Evolutionary conservation across 2,329 filamentous ascomycete species (phyloP), one percentile per base, ranked within the genome.

Genomic region (Curvularia eragrostidis): DNA sequence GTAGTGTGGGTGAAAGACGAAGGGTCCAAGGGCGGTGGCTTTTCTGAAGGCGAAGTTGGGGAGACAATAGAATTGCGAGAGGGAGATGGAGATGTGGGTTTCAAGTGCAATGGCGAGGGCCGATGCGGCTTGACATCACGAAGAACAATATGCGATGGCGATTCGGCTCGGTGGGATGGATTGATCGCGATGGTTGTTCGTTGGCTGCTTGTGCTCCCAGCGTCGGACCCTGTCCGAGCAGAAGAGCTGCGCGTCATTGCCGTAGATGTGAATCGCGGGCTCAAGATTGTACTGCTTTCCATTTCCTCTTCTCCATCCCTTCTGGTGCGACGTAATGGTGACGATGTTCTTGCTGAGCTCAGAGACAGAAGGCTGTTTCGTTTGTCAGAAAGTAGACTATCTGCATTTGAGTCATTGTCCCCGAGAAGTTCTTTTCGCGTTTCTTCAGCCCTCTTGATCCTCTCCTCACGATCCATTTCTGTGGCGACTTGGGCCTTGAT

Each of bases 401-500:
- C 71, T 5, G 68, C 59, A 7, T 69, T 43, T 0, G 73, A 73
- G 24, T 74, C 64, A 50, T 64, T 68, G 61, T 79, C 72, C 56
- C 74, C 65, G 19, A 63, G 52, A 2, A 71, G 49, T 62, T 75
- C 65, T 61, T 69, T 61, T 56, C 65, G 50, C 4, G 64, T 65
- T 10, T 73, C 70, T 30, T 71, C 68, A 2, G 67, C 66, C 56
- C 71, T 74, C 62, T 75, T 75, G 19, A 68, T 52, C 1, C 58
- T 58, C 19, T 67, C 70, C 56, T 76, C 75, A 5, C 62, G 67
- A 44, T 74, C 91, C 88, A 91, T 83, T 53, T 88, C 85, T 66
- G 89, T 85, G 50, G 91, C 87, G 3, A 96, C 92, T 63, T 91
- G 89, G 70, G 90, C 89, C 67, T 95, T 88, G 61, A 96, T 90